Evolutionary conservation across 768 basidiomycete species (phyloP).

Genomic region (Boletus coccyginus): DNA sequence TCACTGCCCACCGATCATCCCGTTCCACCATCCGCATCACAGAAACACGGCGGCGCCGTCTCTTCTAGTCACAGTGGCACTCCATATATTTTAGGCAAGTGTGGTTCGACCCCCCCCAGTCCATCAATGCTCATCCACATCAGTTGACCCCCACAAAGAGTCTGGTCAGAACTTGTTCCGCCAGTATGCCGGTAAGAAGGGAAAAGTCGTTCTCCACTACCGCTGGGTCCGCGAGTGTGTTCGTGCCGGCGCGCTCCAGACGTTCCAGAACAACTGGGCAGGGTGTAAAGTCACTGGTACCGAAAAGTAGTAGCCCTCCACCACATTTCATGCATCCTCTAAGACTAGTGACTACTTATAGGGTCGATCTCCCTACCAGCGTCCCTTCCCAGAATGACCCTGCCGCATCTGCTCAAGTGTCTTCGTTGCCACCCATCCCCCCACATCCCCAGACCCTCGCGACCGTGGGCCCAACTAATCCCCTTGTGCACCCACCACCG

Average conservation of each 20-base stretch:
- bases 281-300: constrained; percentile 77
- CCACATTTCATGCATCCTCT: background rate
- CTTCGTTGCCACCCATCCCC: constrained; percentile 26
- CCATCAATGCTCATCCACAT: constrained; percentile 2
- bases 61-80: constrained; percentile 77
- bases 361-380: constrained; percentile 24
- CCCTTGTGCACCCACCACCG: constrained; percentile 31
- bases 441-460: constrained; percentile 28
- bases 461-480: constrained; percentile 26
- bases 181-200: constrained; percentile 77
- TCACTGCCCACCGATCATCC: constrained; percentile 1
- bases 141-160: constrained; percentile 76
- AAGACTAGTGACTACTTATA: background rate
- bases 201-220: constrained; percentile 70
- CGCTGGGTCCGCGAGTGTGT: constrained; percentile 81
- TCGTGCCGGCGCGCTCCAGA: constrained; percentile 63
- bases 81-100: constrained; percentile 74
- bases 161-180: constrained; percentile 81
- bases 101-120: constrained; percentile 4
- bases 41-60: constrained; percentile 79
- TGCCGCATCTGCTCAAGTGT: constrained; percentile 23
- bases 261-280: constrained; percentile 74
- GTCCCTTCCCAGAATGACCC: constrained; percentile 24
- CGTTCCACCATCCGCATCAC: constrained; percentile 6
- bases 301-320: constrained; percentile 53